phyloP scores from a whole-genome alignment of 139 green algal genomes.

The Picochlorum sp. region DNA sequence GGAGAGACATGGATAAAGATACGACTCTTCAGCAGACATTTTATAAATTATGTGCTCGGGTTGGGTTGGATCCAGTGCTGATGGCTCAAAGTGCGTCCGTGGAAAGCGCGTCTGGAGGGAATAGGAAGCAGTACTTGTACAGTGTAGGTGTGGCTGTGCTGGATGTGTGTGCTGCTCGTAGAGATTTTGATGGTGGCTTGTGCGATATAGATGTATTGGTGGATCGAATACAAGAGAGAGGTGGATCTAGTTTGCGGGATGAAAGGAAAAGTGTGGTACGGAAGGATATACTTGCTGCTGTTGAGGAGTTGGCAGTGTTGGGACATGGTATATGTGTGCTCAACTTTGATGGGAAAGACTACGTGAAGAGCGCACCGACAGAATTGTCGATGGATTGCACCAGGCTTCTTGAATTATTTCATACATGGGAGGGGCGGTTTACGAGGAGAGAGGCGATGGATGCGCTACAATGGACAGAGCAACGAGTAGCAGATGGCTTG shows the following conservation, averaged over 20 bases:
- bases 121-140: slow-evolving; percentile 74
- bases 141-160: slow-evolving; percentile 86
- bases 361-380: slow-evolving; percentile 64
- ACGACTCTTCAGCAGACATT: slow-evolving; percentile 81
- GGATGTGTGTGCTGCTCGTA: slow-evolving; percentile 64
- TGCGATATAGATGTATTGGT: slow-evolving; percentile 60
- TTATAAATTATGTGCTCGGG: slow-evolving; percentile 90
- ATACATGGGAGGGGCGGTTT: slow-evolving; percentile 21
- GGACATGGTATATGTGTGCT: slow-evolving; percentile 66
- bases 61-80: slow-evolving; percentile 80
- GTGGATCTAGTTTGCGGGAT: slow-evolving; percentile 45
- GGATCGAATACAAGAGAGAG: slow-evolving; percentile 45
- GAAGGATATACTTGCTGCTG: slow-evolving; percentile 68
- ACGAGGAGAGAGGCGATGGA: slow-evolving; percentile 7
- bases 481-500: slow-evolving; percentile 21
- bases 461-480: slow-evolving; percentile 17
- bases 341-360: slow-evolving; percentile 40
- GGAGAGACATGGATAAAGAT: slow-evolving; percentile 71
- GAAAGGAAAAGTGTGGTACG: slow-evolving; percentile 29
- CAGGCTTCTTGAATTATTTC: slow-evolving; percentile 54
- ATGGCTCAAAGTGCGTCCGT: no score
- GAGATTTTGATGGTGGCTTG: slow-evolving; percentile 68
- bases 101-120: no score
- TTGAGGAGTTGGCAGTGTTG: slow-evolving; percentile 68
- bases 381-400: slow-evolving; percentile 83